These are phyloP conservation scores for Paecilomyces formosus DNA, from an alignment of 2,329 filamentous ascomycete genomes.

Conservation along the genomic window DNA sequence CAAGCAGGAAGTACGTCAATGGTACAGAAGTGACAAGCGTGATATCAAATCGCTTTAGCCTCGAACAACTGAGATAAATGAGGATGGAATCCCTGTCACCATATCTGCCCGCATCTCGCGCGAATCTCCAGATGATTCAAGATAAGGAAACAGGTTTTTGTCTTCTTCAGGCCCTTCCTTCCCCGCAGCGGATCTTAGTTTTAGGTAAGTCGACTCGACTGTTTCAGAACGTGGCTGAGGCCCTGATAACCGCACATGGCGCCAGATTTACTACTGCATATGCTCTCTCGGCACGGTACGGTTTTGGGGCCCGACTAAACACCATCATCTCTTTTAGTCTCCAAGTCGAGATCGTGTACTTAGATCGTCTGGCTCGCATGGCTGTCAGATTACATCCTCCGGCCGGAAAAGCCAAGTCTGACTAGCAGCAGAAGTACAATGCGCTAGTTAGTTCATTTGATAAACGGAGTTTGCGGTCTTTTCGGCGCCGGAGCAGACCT, in stretches of 20 bases:
- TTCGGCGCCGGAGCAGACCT: no score
- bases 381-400: not conserved
- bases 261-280: not conserved
- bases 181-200: not conserved
- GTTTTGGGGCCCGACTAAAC: not conserved
- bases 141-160: not conserved
- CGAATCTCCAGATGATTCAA: not conserved
- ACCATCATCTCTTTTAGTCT: not conserved
- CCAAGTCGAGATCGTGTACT: not conserved
- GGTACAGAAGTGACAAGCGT: not conserved
- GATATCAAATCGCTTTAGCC: not conserved
- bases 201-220: not conserved
- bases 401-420: not conserved
- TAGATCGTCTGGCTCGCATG: not conserved
- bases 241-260: not conserved
- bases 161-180: not conserved
- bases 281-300: not conserved
- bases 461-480: no score
- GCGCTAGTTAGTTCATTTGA: no score
- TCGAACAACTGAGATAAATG: not conserved
- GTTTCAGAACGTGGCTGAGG: not conserved
- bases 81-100: not conserved
- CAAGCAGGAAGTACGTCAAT: not conserved
- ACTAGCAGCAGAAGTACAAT: not conserved
- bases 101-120: not conserved